These are phyloP conservation scores for Angophora floribunda DNA, from an alignment of 345 rosid species.

Conservation along the genomic window DNA sequence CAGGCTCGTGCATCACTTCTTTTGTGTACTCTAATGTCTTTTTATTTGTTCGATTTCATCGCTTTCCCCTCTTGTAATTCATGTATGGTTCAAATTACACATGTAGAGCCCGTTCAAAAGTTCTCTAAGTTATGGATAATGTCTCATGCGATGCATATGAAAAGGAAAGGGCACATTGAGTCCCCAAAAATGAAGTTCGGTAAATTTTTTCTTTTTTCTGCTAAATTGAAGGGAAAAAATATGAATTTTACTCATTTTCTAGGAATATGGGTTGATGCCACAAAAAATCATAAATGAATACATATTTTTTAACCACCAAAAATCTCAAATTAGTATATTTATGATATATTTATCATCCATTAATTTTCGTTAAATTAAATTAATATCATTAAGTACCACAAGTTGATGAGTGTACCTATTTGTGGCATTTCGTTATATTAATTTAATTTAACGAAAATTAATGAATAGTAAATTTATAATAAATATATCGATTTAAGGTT, in stretches of 20 bases:
- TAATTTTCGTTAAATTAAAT: too few species aligned
- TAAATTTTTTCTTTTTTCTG: neutral
- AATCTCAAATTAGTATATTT: too few species aligned
- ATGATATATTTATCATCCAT: too few species aligned
- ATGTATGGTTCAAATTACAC: neutral
- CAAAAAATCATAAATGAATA: too few species aligned
- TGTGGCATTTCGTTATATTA: too few species aligned
- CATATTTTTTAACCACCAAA: too few species aligned
- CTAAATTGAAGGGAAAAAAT: neutral
- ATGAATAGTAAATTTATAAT: too few species aligned
- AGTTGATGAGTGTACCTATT: too few species aligned
- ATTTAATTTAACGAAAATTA: too few species aligned
- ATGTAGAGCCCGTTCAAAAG: neutral
- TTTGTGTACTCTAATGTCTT: neutral
- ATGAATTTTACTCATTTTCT: neutral
- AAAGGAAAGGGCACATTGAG: neutral
- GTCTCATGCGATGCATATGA: neutral
- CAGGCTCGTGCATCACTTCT: neutral
- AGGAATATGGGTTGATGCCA: neutral
- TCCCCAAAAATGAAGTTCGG: neutral
- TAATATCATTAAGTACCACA: too few species aligned
- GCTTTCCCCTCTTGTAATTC: neutral
- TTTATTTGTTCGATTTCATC: neutral
- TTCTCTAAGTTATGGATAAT: neutral
- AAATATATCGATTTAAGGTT: too few species aligned